phyloP scores from a whole-genome alignment of 345 rosid genomes.

The Rhizophora mangle region DNA sequence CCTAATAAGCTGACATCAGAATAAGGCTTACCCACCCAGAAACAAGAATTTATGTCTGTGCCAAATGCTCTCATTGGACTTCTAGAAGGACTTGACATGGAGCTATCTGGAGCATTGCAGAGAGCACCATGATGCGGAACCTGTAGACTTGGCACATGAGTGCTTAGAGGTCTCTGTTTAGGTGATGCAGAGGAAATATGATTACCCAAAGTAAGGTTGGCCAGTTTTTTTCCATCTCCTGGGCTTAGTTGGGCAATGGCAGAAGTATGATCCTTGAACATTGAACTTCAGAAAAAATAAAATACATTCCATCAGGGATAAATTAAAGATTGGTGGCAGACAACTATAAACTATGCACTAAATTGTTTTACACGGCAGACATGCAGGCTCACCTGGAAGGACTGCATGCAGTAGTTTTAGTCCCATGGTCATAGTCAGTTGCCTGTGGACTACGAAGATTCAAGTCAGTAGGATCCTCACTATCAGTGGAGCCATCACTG shows the following conservation, averaged over 20 bases:
- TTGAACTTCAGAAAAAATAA: constrained; percentile 31
- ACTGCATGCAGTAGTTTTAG: constrained; percentile 47
- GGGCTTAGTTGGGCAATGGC: constrained; percentile 38
- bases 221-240: constrained; percentile 63
- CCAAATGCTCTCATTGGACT: constrained; percentile 83
- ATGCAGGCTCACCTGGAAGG: constrained; percentile 57
- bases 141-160: constrained; percentile 65
- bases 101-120: constrained; percentile 86
- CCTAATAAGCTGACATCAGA: constrained; percentile 67
- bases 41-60: constrained; percentile 60
- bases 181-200: constrained; percentile 66
- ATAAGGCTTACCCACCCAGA: constrained; percentile 68
- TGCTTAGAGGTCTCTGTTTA: constrained; percentile 47
- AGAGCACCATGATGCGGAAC: constrained; percentile 59
- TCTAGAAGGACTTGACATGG: constrained; percentile 97
- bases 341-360: neutral
- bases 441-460: constrained; percentile 63
- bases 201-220: constrained; percentile 38
- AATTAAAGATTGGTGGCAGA: neutral
- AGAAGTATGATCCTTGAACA: constrained; percentile 52
- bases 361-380: constrained; percentile 3
- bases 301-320: constrained; percentile 11
- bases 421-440: constrained; percentile 67
- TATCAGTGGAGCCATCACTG: constrained; percentile 62
- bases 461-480: constrained; percentile 58